Base-by-base conservation (phyloP, 495 filamentous ascomycete genomes). In the Cercophora samala region DNA sequence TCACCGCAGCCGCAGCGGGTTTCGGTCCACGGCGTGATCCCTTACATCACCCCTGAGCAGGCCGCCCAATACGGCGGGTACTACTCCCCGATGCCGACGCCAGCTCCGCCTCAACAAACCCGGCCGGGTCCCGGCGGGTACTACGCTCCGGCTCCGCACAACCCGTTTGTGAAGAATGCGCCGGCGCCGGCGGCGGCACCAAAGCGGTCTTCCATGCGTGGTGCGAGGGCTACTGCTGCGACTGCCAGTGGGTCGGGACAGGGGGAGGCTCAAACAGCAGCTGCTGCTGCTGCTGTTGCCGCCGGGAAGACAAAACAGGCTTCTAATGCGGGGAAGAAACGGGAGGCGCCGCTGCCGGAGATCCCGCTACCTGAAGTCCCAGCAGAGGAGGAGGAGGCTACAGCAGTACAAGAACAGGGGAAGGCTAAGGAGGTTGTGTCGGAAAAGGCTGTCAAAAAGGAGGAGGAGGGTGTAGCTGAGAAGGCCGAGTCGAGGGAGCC, bases 21-120 rank as follows among this genome's bases (percentile, higher is more conserved):
- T 6, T 26, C 58, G 22, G 17, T 26, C 29, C 58, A 60, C 4
- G 23, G 58, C 5, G 58, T 18, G 1, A 18, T 26, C 17, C 58
- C 58, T 13, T 26, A 59, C n/a, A 32, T 21, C 3, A 51, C 62
- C 9, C 42, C 64, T 1, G 59, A 64, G 18, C 55, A 58, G 29
- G 60, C 51, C 2, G 42, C 23, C 2, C 4, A 53, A 25, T 73
- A 68, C 54, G 58, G 22, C 18, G 72, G 68, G 6, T 69, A 72
- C 19, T 70, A 74, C 17, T 58, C 66, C n/a, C 69, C 68, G 19
- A 21, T 56, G 17, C 29, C 37, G 37, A 46, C 37, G 15, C 37
- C 37, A 13, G 37, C 9, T 0, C 37, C 8, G 5, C 37, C 37
- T 46, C 37, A 46, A 13, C 37, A 11, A 13, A 5, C 37, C 13